Conservation (phyloP, 495 filamentous ascomycete species). For the Penicillium canescens region DNA sequence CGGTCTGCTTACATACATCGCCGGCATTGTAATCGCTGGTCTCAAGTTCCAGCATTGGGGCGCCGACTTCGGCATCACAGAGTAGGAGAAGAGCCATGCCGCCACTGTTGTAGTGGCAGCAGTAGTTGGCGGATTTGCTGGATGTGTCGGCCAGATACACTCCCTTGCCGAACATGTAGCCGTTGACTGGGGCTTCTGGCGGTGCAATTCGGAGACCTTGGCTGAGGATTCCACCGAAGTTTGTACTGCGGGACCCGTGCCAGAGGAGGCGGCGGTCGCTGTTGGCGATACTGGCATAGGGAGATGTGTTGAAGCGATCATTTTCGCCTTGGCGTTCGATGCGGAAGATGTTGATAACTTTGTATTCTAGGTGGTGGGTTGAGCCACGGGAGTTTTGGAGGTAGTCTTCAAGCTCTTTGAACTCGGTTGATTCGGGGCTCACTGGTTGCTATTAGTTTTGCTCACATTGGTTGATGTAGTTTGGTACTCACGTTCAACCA, state of each 20-base stretch:
- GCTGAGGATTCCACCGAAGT: constrained; percentile 79
- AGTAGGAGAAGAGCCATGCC: constrained; percentile 66
- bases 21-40: constrained; percentile 59
- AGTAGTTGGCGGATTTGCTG: constrained; percentile 79
- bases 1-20: constrained; percentile 50
- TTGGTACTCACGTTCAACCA: constrained; percentile 39
- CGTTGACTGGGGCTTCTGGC: constrained; percentile 74
- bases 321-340: constrained; percentile 75
- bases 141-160: constrained; percentile 87
- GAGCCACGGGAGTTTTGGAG: constrained; percentile 60
- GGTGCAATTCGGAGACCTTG: constrained; percentile 87
- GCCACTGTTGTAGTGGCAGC: constrained; percentile 54
- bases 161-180: constrained; percentile 88
- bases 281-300: constrained; percentile 43
- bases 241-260: constrained; percentile 76
- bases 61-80: constrained; percentile 77
- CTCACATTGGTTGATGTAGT: background rate
- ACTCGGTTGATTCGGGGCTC: constrained; percentile 59
- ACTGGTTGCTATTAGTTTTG: constrained; percentile 35
- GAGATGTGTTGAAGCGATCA: constrained; percentile 62
- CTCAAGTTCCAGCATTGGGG: constrained; percentile 62
- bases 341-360: constrained; percentile 77
- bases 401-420: constrained; percentile 61
- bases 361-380: constrained; percentile 60
- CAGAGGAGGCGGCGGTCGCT: constrained; percentile 73